These are phyloP conservation scores for Phytophthora citrophthora DNA, from an alignment of 352 stramenopile species.

Conservation along the genomic window DNA sequence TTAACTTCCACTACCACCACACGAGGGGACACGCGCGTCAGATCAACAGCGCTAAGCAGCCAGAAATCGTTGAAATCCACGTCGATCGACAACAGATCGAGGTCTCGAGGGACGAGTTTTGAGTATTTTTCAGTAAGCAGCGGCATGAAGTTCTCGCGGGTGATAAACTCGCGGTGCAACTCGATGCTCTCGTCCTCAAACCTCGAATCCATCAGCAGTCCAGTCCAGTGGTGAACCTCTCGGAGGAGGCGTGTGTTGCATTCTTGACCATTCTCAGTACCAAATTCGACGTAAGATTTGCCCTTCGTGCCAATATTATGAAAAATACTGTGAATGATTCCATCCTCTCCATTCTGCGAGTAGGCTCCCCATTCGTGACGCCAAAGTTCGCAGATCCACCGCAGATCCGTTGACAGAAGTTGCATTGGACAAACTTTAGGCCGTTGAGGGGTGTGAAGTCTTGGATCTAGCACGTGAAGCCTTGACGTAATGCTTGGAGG, in stretches of 20 bases:
- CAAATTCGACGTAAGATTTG: slow-evolving; percentile 71
- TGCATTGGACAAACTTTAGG: slow-evolving; percentile 25
- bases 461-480: slow-evolving; percentile 30
- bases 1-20: slow-evolving; percentile 76
- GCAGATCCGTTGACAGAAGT: slow-evolving; percentile 4
- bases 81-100: slow-evolving; percentile 76
- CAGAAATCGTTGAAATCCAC: slow-evolving; percentile 85
- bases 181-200: slow-evolving; percentile 53
- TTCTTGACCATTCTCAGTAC: slow-evolving; percentile 55
- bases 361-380: slow-evolving; percentile 67
- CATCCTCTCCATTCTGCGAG: slow-evolving; percentile 81
- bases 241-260: slow-evolving; percentile 70
- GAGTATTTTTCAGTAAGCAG: slow-evolving; percentile 51
- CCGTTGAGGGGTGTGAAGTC: slow-evolving; percentile 28
- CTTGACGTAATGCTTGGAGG: slow-evolving; percentile 12
- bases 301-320: slow-evolving; percentile 43
- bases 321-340: slow-evolving; percentile 68
- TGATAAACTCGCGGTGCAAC: slow-evolving; percentile 65
- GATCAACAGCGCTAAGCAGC: slow-evolving; percentile 63
- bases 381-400: slow-evolving; percentile 69
- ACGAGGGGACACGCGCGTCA: slow-evolving; percentile 46
- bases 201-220: slow-evolving; percentile 66
- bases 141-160: slow-evolving; percentile 63
- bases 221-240: slow-evolving; percentile 55
- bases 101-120: slow-evolving; percentile 39